Conservation (phyloP, 73 alveolate genomes). For the Breviolum minutum region DNA sequence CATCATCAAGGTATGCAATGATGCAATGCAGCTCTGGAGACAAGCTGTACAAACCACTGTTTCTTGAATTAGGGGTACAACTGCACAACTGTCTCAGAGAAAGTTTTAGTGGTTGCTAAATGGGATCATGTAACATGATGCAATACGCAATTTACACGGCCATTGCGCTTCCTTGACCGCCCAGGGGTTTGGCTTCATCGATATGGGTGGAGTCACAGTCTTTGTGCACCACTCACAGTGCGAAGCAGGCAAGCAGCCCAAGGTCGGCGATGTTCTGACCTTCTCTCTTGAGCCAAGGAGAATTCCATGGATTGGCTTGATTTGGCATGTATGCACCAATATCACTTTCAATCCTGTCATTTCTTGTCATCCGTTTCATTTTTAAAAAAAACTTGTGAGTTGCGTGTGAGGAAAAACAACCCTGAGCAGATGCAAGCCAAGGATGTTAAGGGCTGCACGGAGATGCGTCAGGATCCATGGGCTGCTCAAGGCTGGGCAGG, state of each 20-base stretch:
- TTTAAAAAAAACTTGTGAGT: not conserved
- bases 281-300: slow-evolving; percentile 83
- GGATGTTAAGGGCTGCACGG: slow-evolving; percentile 81
- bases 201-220: slow-evolving; percentile 88
- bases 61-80: too few species aligned
- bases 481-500: slow-evolving; percentile 43
- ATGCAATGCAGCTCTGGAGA: too few species aligned
- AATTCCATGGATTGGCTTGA: not conserved
- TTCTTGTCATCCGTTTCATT: not conserved
- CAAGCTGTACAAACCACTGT: too few species aligned
- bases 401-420: slow-evolving; percentile 42
- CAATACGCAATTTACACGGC: not conserved
- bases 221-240: slow-evolving; percentile 76
- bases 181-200: slow-evolving; percentile 94
- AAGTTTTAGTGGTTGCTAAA: not conserved
- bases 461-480: slow-evolving; percentile 36
- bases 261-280: slow-evolving; percentile 83
- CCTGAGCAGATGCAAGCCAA: slow-evolving; percentile 90
- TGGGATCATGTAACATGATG: too few species aligned
- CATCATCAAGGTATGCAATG: too few species aligned
- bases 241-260: slow-evolving; percentile 82
- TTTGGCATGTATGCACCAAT: not conserved
- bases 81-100: too few species aligned
- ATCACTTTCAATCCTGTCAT: not conserved
- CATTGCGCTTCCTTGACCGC: not conserved